Conservation (phyloP, 495 filamentous ascomycete species). For the Aspergillus cavernicola region DNA sequence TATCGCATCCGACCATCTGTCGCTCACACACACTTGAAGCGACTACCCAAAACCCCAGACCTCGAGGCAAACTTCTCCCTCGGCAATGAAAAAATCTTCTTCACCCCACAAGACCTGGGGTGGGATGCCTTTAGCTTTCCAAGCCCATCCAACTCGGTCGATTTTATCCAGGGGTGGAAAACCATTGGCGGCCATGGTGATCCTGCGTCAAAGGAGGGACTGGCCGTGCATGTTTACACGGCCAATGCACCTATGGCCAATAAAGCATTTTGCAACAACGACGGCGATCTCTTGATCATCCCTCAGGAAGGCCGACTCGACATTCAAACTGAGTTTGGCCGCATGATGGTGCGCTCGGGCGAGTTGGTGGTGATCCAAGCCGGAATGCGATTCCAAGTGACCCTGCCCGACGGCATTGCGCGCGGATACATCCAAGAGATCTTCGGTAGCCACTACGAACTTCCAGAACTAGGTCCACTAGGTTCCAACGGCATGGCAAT, state of each 20-base stretch:
- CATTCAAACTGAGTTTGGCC: slow-evolving; percentile 49
- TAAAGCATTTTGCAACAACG: slow-evolving; percentile 29
- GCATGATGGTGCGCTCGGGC: slow-evolving; percentile 43
- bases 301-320: slow-evolving; percentile 44
- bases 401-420: slow-evolving; percentile 39
- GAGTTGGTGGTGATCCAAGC: slow-evolving; percentile 46
- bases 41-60: neutral
- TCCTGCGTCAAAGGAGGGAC: slow-evolving; percentile 25
- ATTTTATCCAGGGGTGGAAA: neutral
- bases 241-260: slow-evolving; percentile 43
- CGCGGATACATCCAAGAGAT: slow-evolving; percentile 49
- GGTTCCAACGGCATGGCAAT: slow-evolving; percentile 49
- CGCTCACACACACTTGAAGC: neutral
- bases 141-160: neutral
- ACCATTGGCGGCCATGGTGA: neutral
- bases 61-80: neutral
- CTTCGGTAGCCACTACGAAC: slow-evolving; percentile 44
- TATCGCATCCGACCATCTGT: too few relatives aligned
- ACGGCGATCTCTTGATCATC: slow-evolving; percentile 47
- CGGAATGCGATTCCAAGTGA: slow-evolving; percentile 45
- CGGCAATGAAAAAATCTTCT: neutral
- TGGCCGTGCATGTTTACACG: slow-evolving; percentile 43
- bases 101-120: neutral
- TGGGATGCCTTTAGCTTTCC: neutral
- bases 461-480: slow-evolving; percentile 47